Evolutionary conservation across 495 filamentous ascomycete genomes (phyloP), one percentile per base, ranked within the genome.

Genomic region (Jackrogersella multiformis): DNA sequence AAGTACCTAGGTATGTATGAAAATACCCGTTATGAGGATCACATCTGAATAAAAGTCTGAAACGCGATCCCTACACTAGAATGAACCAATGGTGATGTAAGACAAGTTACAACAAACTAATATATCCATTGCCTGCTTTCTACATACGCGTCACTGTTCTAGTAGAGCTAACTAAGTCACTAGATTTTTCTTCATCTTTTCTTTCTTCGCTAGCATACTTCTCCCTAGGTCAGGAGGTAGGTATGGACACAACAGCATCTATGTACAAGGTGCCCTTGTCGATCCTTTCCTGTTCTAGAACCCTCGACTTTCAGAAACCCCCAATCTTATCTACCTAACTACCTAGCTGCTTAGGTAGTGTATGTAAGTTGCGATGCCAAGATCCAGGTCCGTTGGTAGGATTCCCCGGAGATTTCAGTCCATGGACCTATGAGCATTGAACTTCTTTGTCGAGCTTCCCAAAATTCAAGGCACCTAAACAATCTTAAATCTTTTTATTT

Each of bases 241-340:
- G n/a, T n/a, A n/a, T n/a, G n/a, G n/a, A n/a, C n/a, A n/a, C n/a
- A n/a, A n/a, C n/a, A n/a, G 16, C 6, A 45, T 42, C 36, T 36
- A 34, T 48, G 9, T 32, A 52, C 49, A 61, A 51, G 66, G 58
- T 56, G 28, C 5, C 30, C 57, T 61, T 46, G 67, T 66, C 61
- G 67, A 70, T 65, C 52, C 13, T 57, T 54, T 53, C 44, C 58
- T 57, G 10, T 48, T 45, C 51, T 58, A 54, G 51, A 45, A 58
- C 61, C n/a, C 56, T 35, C 10, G 23, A 21, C 38, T 16, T 39
- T 52, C 24, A 6, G 44, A 12, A 51, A 45, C 6, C 26, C 36
- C 56, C 56, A 65, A 69, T 69, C 66, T 53, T 61, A 65, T 69
- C 66, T 60, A n/a, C n/a, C n/a, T n/a, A n/a, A n/a, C n/a, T n/a